Percentiles rank a stretch among this genome's conserved stretches.
Conservation (phyloP, 2,329 filamentous ascomycete genomes). For the Chaetothyriales sp. region DNA sequence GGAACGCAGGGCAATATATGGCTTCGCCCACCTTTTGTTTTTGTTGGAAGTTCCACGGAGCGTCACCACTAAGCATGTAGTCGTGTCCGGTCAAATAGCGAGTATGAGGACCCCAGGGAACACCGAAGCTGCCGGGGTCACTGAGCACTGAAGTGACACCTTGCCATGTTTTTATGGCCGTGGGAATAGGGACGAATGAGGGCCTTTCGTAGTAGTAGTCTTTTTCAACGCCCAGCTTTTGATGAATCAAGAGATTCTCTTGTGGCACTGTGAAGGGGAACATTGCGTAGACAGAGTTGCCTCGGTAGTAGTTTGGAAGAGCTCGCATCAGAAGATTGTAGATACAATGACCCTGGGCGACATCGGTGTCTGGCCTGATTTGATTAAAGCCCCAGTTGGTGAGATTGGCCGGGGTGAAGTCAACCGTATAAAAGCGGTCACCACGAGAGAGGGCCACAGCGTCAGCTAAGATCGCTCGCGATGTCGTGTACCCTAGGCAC, state of each 20-base stretch:
- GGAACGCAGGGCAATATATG: slow-evolving; percentile 12
- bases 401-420: slow-evolving; percentile 31
- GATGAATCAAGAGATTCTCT: slow-evolving; percentile 33
- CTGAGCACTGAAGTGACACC: slow-evolving; percentile 31
- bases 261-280: slow-evolving; percentile 36
- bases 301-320: slow-evolving; percentile 36
- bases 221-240: slow-evolving; percentile 27
- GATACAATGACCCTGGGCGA: slow-evolving; percentile 38
- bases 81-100: slow-evolving; percentile 27
- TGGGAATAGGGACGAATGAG: slow-evolving; percentile 22
- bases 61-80: slow-evolving; percentile 37
- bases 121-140: slow-evolving; percentile 32
- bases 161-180: slow-evolving; percentile 32
- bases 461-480: slow-evolving; percentile 32
- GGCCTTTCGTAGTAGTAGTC: slow-evolving; percentile 30
- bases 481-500: slow-evolving; percentile 29
- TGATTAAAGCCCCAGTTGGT: slow-evolving; percentile 35
- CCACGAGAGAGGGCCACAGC: slow-evolving; percentile 34
- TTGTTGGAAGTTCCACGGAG: slow-evolving; percentile 27
- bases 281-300: slow-evolving; percentile 37
- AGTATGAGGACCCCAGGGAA: slow-evolving; percentile 29
- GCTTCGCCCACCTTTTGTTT: slow-evolving; percentile 31
- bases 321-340: slow-evolving; percentile 40
- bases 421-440: slow-evolving; percentile 35
- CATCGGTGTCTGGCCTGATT: slow-evolving; percentile 24